Evolutionary conservation across 768 basidiomycete genomes (phyloP), one percentile per base, ranked within the genome.

Genomic region (Suillus variegatus): DNA sequence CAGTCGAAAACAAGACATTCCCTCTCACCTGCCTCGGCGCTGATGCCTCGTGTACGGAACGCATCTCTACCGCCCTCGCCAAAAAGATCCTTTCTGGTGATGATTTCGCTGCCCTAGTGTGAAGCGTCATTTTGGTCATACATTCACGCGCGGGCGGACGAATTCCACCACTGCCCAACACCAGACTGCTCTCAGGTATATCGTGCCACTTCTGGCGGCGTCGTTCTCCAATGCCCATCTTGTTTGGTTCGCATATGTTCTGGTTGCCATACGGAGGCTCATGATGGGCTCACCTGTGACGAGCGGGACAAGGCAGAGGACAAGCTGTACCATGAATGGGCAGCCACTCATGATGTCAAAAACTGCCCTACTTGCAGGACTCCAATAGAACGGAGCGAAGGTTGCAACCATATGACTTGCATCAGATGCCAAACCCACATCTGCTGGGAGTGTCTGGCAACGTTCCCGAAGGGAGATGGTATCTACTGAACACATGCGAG

Each of bases 331-430:
- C 77, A 82, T 62, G 82, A 84, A 65, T 94, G 92, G 92, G 81
- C 83, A 64, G 76, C 73, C 67, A 73, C 74, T 44, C 84, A 90
- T 68, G 86, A 88, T 68, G 90, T 92, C 63, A 91, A 93, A 79
- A 78, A 81, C 40, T 94, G 92, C 73, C 92, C 92, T 2, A 83
- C 83, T 0, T 94, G 92, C 78, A 84, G 84, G 62, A 82, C 84
- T 8, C 81, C 84, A 7, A 93, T 94, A 68, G 90, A 94, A 75
- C 86, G 88, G 47, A 79, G 78, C 36, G 89, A 87, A 67, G 92
- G 92, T 0, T 94, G 92, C 75, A 90, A 94, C 76, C 92, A 94
- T 74, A 87, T 94, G 82, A 88, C 85, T n/a, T 94, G 92, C 75
- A 81, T 81, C 0, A 82, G 83, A 40, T 94, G 92, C 73, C 83